Evolutionary conservation across 2,329 filamentous ascomycete species (phyloP), one percentile per base, ranked within the genome.

Genomic region (Aaosphaeria arxii): DNA sequence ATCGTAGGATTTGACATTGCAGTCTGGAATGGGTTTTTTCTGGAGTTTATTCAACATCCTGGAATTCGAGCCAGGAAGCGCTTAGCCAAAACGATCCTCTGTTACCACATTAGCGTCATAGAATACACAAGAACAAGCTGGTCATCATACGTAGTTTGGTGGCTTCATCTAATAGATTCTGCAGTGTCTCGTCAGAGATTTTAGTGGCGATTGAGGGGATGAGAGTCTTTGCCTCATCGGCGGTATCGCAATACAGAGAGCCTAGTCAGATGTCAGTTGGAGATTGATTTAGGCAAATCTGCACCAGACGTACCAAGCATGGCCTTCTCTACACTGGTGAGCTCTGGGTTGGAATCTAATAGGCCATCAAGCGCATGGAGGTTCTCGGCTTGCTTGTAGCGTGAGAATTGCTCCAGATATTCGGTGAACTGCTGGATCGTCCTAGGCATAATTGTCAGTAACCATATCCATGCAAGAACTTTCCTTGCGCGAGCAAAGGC

Each of bases 141-240:
- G 38, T 30, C 17, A 28, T 54, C 64, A 72, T 71, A 59, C 81
- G 75, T 66, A 95, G 76, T 77, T 95, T 95, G 59, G 85, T 88
- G 73, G 97, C 87, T 75, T 99, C 91, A 64, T 96, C 86, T 49
- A 99, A 80, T 49, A 97, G 77, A 54, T 91, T 86, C 71, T 95
- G 87, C 55, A 99, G 74, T 58, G 95, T 89, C 33, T 90, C 88
- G 67, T 97, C 92, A 52, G 81, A 82, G 64, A 97, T 95, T 75
- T 99, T 99, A 71, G 91, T 86, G 59, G 85, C 81, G 44, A 99
- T 71, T 58, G 82, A 96, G 1, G 94, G 95, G 54, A 99, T 95
- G 49, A 99, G 80, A 6, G 90, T 96, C 75, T 96, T 96, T 51
- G 94, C 94, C 74, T 99, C 95, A 67, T 99, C 94, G 49, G 90